Percentiles rank a stretch among this genome's conserved stretches.
Evolutionary conservation across 257 asterid species (phyloP).

Genomic region (Cordia subcordata): DNA sequence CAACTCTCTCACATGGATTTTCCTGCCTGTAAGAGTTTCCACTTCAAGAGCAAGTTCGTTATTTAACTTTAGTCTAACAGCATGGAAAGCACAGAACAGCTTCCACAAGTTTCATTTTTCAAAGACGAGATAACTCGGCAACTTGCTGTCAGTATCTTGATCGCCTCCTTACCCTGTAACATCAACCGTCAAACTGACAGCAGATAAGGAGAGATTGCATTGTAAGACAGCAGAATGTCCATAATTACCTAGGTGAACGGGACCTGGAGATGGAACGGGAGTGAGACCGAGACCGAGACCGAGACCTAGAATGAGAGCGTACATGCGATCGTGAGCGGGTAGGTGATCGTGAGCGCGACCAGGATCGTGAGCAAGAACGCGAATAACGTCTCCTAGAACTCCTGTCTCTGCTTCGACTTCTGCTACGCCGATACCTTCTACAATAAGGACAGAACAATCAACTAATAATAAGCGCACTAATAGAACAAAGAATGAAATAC

Average conservation of each 20-base stretch:
- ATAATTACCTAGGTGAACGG: conserved; percentile 58
- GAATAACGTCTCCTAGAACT: conserved; percentile 46
- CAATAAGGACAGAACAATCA: conserved; percentile 2
- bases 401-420: conserved; percentile 65
- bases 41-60: too few relatives aligned
- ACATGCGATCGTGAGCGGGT: conserved; percentile 35
- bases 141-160: conserved; percentile 42
- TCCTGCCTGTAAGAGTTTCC: too few relatives aligned
- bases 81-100: too few relatives aligned
- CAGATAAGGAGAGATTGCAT: conserved; percentile 1
- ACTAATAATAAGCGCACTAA: too few relatives aligned
- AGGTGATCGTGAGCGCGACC: conserved; percentile 31
- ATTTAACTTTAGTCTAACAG: too few relatives aligned
- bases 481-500: too few relatives aligned
- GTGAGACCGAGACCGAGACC: conserved; percentile 45
- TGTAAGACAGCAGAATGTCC: conserved; percentile 1
- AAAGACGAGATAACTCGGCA: not conserved
- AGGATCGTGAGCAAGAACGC: conserved; percentile 37
- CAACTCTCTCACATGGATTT: too few relatives aligned
- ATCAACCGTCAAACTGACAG: not conserved
- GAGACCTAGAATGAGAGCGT: conserved; percentile 33
- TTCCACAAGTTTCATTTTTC: too few relatives aligned
- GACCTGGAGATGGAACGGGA: conserved; percentile 44
- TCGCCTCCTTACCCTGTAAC: conserved; percentile 55
- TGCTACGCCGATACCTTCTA: conserved; percentile 64